A percentile compares a stretch with the other conserved stretches of the same genome.
Conservation (phyloP, 2,329 filamentous ascomycete species). For the Colletotrichum sp. region DNA sequence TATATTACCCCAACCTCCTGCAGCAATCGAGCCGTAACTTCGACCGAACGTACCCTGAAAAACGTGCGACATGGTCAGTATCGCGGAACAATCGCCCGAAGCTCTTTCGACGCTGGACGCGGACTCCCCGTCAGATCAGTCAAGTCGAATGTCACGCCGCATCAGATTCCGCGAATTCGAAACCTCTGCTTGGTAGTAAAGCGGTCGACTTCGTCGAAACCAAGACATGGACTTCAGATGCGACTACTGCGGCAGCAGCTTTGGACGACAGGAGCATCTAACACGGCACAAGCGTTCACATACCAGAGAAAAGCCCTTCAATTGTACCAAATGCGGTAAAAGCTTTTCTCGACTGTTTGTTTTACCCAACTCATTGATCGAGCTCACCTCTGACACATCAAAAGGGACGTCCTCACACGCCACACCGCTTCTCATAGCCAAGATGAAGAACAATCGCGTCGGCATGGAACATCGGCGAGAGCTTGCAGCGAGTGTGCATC, state of each 20-base stretch:
- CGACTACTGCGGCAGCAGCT: neutral
- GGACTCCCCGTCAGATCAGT: neutral
- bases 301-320: conserved; percentile 13
- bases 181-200: neutral
- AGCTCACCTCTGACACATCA: neutral
- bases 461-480: neutral
- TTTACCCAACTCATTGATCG: neutral
- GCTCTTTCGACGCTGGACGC: neutral
- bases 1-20: neutral
- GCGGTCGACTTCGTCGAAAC: neutral
- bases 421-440: conserved; percentile 5
- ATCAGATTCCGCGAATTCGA: neutral
- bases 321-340: conserved; percentile 3
- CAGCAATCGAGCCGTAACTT: neutral
- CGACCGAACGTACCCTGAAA: neutral
- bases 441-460: neutral
- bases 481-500: conserved; percentile 19
- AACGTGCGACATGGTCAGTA: neutral
- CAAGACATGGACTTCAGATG: neutral
- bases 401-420: conserved; percentile 6
- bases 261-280: conserved; percentile 12
- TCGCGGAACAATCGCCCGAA: neutral
- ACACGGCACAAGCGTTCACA: conserved; percentile 6
- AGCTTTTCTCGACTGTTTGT: conserved; percentile 4
- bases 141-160: neutral